Conservation (phyloP, 148 eudicot species). For the Beta vulgaris region DNA sequence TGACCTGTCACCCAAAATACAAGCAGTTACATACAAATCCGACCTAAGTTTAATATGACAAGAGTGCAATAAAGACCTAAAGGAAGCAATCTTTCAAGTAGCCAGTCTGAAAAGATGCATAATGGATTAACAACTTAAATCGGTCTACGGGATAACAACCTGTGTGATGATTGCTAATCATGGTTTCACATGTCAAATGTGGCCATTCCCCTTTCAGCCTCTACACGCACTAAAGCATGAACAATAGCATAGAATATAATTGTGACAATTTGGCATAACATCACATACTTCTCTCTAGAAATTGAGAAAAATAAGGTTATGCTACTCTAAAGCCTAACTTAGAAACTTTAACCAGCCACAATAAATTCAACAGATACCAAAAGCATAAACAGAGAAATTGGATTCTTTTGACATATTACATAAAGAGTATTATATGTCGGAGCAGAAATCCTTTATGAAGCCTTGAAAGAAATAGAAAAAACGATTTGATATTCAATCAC, state of each 20-base stretch:
- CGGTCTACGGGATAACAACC: neutral
- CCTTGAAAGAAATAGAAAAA: too few relatives aligned
- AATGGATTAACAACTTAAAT: neutral
- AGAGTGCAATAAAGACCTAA: neutral
- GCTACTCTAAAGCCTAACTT: neutral
- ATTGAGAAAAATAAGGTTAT: neutral
- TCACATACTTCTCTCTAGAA: neutral
- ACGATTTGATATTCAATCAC: neutral
- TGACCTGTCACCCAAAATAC: constrained; percentile 47
- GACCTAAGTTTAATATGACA: neutral
- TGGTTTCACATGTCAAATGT: neutral
- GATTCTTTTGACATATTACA: neutral
- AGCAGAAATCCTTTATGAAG: neutral
- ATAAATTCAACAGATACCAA: neutral
- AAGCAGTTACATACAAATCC: neutral
- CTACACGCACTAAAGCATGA: neutral
- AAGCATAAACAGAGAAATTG: neutral
- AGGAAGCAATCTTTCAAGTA: neutral
- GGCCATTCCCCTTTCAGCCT: neutral
- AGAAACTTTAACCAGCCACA: neutral
- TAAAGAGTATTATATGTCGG: neutral
- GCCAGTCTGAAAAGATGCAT: too few relatives aligned
- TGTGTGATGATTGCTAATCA: neutral
- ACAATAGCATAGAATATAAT: neutral
- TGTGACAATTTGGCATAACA: neutral